Conservation (phyloP, 2,329 filamentous ascomycete species). For the Aureobasidium pullulans region DNA sequence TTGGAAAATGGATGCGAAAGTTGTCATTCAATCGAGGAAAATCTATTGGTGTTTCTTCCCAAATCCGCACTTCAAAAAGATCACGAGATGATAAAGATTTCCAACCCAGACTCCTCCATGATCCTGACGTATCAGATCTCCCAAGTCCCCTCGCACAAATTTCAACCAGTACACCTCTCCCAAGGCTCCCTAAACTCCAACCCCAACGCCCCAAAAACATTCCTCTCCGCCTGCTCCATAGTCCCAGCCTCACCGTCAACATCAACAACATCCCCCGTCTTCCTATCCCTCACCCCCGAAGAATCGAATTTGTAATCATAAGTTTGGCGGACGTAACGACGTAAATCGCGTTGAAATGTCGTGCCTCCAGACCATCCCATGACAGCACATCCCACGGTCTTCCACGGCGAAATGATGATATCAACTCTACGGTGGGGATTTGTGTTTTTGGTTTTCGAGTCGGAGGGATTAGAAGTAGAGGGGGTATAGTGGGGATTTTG, state of each 20-base stretch:
- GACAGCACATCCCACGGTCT: slow-evolving; percentile 79
- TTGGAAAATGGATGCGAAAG: not conserved
- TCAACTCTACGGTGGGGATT: slow-evolving; percentile 81
- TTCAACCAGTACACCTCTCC: slow-evolving; percentile 39
- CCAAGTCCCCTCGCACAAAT: too few species aligned
- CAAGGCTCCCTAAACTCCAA: slow-evolving; percentile 43
- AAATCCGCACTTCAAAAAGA: too few species aligned
- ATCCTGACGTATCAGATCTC: too few species aligned
- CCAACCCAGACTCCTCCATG: too few species aligned
- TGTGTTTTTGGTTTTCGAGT: slow-evolving; percentile 49
- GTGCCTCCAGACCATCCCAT: slow-evolving; percentile 83
- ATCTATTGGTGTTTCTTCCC: too few species aligned
- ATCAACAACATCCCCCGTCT: slow-evolving; percentile 64
- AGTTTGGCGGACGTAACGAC: slow-evolving; percentile 67
- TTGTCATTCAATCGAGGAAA: too few species aligned
- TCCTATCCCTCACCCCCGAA: slow-evolving; percentile 67
- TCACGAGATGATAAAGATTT: too few species aligned
- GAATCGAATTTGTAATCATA: slow-evolving; percentile 82
- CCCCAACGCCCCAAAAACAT: slow-evolving; percentile 70
- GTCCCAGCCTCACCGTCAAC: slow-evolving; percentile 56
- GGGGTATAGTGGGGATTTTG: slow-evolving; percentile 53
- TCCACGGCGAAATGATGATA: slow-evolving; percentile 85
- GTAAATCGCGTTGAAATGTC: slow-evolving; percentile 81
- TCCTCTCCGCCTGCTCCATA: slow-evolving; percentile 67
- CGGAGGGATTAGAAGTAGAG: slow-evolving; percentile 26